Evolutionary conservation across 345 rosid genomes (phyloP).

Genomic region (Lepidium aucheri): DNA sequence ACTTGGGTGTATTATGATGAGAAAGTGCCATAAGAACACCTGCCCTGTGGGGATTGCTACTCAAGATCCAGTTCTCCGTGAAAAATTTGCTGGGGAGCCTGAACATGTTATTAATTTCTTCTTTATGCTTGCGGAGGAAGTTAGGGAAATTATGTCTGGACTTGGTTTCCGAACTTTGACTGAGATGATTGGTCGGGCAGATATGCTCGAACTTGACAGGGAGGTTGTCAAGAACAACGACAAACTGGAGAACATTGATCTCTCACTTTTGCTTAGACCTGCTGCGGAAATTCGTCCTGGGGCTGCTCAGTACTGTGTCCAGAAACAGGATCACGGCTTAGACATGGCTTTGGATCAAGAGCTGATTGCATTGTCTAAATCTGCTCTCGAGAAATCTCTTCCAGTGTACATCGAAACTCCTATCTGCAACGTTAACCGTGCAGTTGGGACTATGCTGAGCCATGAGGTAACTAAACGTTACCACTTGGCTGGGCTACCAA

Average conservation of each 20-base stretch:
- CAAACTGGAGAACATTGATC: constrained; percentile 84
- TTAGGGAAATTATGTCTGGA: constrained; percentile 90
- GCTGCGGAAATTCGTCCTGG: constrained; percentile 95
- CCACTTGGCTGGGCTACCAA: constrained; percentile 73
- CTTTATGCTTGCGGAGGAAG: constrained; percentile 98
- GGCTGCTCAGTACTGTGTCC: constrained; percentile 90
- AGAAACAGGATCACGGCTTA: constrained; percentile 93
- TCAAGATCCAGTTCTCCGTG: constrained; percentile 97
- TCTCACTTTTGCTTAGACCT: constrained; percentile 76
- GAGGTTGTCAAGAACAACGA: constrained; percentile 73
- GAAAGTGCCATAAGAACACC: constrained; percentile 98
- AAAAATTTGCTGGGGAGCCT: constrained; percentile 98
- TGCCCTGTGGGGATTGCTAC: constrained; percentile 99
- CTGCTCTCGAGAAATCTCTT: constrained; percentile 74
- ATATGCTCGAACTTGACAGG: constrained; percentile 93
- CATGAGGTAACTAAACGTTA: constrained; percentile 95
- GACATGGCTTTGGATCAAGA: constrained; percentile 91
- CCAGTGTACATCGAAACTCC: constrained; percentile 81
- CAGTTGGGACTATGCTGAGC: constrained; percentile 99
- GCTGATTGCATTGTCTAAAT: constrained; percentile 52
- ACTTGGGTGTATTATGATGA: constrained; percentile 99
- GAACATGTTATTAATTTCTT: constrained; percentile 97
- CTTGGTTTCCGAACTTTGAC: constrained; percentile 77
- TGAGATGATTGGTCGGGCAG: constrained; percentile 99
- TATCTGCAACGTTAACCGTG: constrained; percentile 89